Percentiles rank a stretch among this genome's conserved stretches.
These are phyloP conservation scores for Plenodomus tracheiphilus DNA, from an alignment of 2,329 filamentous ascomycete species.

Conservation along the genomic window DNA sequence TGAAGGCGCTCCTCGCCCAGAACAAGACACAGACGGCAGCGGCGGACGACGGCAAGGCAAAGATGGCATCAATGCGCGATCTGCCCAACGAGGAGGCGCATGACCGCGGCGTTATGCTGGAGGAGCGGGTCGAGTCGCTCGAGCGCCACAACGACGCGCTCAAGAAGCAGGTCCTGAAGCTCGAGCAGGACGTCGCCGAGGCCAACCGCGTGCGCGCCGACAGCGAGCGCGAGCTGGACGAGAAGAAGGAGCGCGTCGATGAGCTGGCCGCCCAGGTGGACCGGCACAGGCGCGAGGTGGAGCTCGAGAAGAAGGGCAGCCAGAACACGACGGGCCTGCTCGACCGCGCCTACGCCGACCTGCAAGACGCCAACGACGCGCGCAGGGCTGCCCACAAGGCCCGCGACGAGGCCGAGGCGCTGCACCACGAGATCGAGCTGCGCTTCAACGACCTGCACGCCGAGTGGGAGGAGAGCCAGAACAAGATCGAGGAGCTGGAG, in stretches of 20 bases:
- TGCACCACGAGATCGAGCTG: conserved; percentile 5
- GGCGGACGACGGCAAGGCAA: background rate
- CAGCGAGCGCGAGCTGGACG: background rate
- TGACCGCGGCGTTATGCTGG: background rate
- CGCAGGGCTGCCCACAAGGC: conserved; percentile 3
- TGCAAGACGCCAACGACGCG: background rate
- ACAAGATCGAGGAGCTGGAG: conserved; percentile 11
- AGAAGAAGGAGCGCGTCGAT: background rate
- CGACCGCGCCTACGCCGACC: conserved; percentile 11
- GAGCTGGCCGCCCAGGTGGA: background rate
- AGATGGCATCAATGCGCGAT: background rate
- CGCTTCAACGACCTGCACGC: conserved; percentile 14
- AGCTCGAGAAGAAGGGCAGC: background rate
- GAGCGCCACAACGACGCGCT: background rate
- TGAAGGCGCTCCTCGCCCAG: background rate
- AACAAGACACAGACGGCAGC: background rate
- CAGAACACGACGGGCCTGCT: conserved; percentile 1
- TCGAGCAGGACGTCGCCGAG: background rate
- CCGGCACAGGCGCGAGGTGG: background rate
- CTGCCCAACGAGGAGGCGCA: background rate
- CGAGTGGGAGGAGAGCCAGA: conserved; percentile 12
- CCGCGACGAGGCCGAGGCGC: conserved; percentile 5
- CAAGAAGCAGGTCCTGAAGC: background rate
- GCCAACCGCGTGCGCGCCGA: background rate
- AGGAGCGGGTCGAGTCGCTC: background rate